Percentiles rank a stretch among this genome's conserved stretches.
Conservation (phyloP, 768 basidiomycete species). For the Omphalotus guepiniiformis region DNA sequence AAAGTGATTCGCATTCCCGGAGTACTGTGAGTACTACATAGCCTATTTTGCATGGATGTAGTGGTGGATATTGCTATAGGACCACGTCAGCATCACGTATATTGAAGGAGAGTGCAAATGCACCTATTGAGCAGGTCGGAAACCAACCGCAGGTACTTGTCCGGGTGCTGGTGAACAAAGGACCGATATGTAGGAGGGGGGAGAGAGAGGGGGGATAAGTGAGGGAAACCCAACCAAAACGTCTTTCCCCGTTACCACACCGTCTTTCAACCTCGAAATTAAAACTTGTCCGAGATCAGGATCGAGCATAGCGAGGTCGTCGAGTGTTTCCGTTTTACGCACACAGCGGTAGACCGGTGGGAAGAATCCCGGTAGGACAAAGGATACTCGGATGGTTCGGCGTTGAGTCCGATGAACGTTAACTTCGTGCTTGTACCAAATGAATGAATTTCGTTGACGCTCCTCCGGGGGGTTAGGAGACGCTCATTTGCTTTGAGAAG, state of each 20-base stretch:
- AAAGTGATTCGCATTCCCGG: no score
- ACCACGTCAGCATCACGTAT: no score
- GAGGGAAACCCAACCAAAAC: constrained; percentile 97
- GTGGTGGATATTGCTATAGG: no score
- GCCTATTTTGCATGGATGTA: no score
- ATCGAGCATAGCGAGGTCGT: constrained; percentile 82
- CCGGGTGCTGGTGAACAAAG: no score
- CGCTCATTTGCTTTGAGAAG: constrained; percentile 73
- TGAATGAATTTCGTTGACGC: constrained; percentile 58
- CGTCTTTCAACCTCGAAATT: constrained; percentile 81
- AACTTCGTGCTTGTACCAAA: constrained; percentile 83
- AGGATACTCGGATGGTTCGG: constrained; percentile 67
- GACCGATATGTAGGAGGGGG: no score
- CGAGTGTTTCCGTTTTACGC: constrained; percentile 77
- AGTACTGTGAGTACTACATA: no score
- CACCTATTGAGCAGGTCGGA: no score
- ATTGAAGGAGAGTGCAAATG: no score
- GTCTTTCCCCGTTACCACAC: constrained; percentile 78
- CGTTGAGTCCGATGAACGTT: constrained; percentile 49
- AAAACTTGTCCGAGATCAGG: constrained; percentile 65
- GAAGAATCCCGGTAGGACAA: constrained; percentile 96
- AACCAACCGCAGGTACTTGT: no score
- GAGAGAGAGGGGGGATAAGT: no score
- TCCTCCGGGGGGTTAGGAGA: constrained; percentile 73
- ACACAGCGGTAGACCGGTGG: constrained; percentile 78